phyloP scores from a whole-genome alignment of 768 basidiomycete species.

The Termitomyces sp. region DNA sequence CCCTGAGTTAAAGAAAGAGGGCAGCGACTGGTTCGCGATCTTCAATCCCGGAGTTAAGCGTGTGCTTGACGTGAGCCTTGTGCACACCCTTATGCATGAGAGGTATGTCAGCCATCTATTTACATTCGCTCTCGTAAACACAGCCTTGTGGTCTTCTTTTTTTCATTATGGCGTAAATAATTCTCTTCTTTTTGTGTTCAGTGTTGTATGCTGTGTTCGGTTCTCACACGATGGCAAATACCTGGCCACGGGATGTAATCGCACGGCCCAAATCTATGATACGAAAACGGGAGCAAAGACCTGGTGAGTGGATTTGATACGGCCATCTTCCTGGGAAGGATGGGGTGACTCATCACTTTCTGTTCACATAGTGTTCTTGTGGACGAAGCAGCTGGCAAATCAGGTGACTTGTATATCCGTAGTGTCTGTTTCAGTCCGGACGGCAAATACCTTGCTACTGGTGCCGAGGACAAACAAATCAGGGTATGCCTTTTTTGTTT shows the following conservation, averaged over 20 bases:
- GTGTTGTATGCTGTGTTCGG: constrained; percentile 82
- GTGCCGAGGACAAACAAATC: constrained; percentile 89
- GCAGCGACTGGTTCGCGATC: constrained; percentile 84
- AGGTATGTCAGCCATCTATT: constrained; percentile 48
- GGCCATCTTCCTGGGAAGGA: constrained; percentile 7
- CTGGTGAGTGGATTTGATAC: constrained; percentile 51
- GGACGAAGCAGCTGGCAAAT: constrained; percentile 71
- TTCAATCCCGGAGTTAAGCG: constrained; percentile 83
- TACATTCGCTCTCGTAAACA: neutral
- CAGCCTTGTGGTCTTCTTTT: constrained; percentile 1
- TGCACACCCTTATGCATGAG: constrained; percentile 89
- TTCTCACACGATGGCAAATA: constrained; percentile 93
- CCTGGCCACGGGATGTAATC: constrained; percentile 94
- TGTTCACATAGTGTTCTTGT: constrained; percentile 56
- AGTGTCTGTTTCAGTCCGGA: constrained; percentile 91
- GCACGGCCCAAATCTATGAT: constrained; percentile 94
- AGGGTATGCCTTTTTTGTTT: constrained; percentile 50
- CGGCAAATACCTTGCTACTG: constrained; percentile 87
- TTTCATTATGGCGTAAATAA: neutral
- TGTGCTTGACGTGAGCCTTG: constrained; percentile 72
- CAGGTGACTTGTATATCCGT: constrained; percentile 87
- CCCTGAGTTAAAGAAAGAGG: constrained; percentile 67
- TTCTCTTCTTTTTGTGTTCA: constrained; percentile 19
- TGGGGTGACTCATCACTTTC: constrained; percentile 4
- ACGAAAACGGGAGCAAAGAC: constrained; percentile 84